phyloP scores from a whole-genome alignment of 2,329 filamentous ascomycete genomes.

The Colletotrichum orbiculare region DNA sequence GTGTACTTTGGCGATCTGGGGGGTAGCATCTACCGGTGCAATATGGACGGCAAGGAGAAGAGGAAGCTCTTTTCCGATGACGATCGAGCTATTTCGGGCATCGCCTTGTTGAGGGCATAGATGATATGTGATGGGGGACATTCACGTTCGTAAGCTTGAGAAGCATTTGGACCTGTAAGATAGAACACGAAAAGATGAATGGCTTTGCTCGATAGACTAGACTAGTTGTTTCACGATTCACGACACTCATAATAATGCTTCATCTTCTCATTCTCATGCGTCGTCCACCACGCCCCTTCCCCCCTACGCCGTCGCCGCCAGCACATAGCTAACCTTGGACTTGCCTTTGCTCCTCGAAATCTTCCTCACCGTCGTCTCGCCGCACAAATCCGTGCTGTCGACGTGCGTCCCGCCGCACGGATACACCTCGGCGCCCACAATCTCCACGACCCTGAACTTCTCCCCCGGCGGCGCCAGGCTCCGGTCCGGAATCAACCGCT shows the following conservation, averaged over 20 bases:
- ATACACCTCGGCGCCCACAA: conserved; percentile 76
- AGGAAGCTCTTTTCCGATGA: conserved; percentile 39
- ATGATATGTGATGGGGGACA: rapidly evolving
- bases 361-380: conserved; percentile 73
- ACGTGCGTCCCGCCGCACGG: conserved; percentile 83
- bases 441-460: conserved; percentile 75
- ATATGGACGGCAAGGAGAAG: conserved; percentile 46
- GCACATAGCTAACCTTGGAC: conserved; percentile 65
- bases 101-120: conserved; percentile 9
- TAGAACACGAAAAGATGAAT: not conserved
- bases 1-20: conserved; percentile 55
- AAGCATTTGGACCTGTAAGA: not conserved
- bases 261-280: not conserved
- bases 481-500: conserved; percentile 65
- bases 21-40: conserved; percentile 50
- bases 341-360: conserved; percentile 73
- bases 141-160: not conserved
- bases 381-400: conserved; percentile 65
- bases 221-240: not conserved
- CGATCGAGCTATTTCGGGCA: conserved; percentile 30
- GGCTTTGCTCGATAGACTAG: not conserved
- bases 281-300: too few species aligned
- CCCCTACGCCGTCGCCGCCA: conserved; percentile 11
- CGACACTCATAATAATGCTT: not conserved
- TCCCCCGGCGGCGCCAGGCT: conserved; percentile 58